Base-by-base conservation (phyloP, 1,139 yeast genomes). In the Wickerhamomyces sp. region DNA sequence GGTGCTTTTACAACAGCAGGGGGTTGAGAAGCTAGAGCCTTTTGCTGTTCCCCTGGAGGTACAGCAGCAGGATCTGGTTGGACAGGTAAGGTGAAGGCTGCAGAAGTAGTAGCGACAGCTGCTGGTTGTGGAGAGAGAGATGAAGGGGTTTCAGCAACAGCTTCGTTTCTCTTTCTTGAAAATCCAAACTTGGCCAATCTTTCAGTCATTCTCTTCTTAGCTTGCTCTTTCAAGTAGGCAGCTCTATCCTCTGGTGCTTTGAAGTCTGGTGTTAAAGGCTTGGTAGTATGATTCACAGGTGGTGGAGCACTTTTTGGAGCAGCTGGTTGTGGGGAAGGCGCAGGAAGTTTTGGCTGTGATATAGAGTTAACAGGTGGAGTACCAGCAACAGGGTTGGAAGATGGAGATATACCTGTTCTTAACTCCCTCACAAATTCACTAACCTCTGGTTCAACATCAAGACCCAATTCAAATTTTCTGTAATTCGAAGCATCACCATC, bases 161-260 rank as follows among this genome's bases (percentile, higher is more conserved):
- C 34, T 35, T 54, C 28, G 26, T 40, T 38, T 33, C 39, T 41
- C 26, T 30, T 32, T 47, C 52, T 37, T 28, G 51, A 30, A 36
- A 86, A 74, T 4, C 96, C 96, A 42, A 89, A 70, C 47, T 83
- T 85, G 1, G 95, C 96, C 54, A 89, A 68, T 50, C 91, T 70
- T 51, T 88, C 96, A 45, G 80, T 82, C 95, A 89, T 89, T 55
- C 89, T 75, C 59, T 83, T 79, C 51, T 85, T 87, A 1, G 97
- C 97, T 54, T 87, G 95, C 9, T 91, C 95, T 54, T 88, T 87
- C 42, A 88, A 80, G 47, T 79, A 78, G 5, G 91, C 89, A 3
- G 95, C 75, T 44, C 96, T 71, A 33, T 85, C 93, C 47, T 75
- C 83, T 11, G 75, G 71, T 11, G 44, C 36, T 30, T 39, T 55